Conservation (phyloP, 495 filamentous ascomycete species). For the Penicillium dipodomyicola region DNA sequence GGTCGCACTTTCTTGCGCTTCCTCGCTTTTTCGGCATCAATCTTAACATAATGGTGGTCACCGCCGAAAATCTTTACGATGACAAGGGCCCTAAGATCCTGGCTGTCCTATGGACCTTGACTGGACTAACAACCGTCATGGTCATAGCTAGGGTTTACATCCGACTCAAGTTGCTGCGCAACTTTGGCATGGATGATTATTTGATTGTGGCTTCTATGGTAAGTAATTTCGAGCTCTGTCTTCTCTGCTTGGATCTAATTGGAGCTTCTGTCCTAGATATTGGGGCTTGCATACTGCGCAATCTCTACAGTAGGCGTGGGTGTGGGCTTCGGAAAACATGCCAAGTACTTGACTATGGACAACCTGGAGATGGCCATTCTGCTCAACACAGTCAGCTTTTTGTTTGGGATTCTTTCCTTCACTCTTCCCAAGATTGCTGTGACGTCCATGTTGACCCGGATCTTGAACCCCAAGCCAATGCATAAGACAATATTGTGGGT, state of each 20-base stretch:
- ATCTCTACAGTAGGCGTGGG: constrained; percentile 20
- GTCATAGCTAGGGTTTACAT: constrained; percentile 47
- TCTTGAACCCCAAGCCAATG: constrained; percentile 23
- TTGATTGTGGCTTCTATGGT: constrained; percentile 47
- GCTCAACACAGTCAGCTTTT: constrained; percentile 23
- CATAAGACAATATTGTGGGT: constrained; percentile 25
- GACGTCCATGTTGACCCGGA: constrained; percentile 27
- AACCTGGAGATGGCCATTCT: constrained; percentile 23
- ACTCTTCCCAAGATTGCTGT: constrained; percentile 32
- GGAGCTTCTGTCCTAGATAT: constrained; percentile 8
- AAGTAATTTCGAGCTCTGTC: background rate
- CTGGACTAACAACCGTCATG: constrained; percentile 31
- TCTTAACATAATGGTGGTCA: constrained; percentile 9
- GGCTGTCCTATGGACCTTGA: constrained; percentile 41
- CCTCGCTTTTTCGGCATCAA: background rate
- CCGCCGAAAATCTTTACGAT: constrained; percentile 15
- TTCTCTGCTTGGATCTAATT: background rate
- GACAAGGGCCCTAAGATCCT: constrained; percentile 43
- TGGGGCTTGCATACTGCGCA: constrained; percentile 24
- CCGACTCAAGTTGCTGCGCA: constrained; percentile 40
- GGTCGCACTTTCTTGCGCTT: background rate
- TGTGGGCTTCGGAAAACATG: constrained; percentile 24
- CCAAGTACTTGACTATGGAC: constrained; percentile 2
- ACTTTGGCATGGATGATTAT: constrained; percentile 51
- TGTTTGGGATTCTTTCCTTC: constrained; percentile 30